Conservation (phyloP, 345 rosid species). For the Hibiscus mutabilis region DNA sequence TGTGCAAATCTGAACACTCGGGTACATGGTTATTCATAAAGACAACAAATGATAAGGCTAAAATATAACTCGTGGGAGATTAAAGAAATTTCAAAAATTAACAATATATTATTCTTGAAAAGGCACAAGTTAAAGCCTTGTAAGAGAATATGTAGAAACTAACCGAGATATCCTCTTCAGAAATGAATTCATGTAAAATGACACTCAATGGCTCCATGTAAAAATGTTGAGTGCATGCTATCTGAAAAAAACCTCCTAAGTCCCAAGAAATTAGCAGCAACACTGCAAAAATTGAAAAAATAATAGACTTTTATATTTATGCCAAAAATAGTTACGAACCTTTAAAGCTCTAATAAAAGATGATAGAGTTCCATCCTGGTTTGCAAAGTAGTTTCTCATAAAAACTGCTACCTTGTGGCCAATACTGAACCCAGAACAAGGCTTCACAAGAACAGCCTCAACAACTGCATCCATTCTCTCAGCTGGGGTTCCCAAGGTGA, state of each 20-base stretch:
- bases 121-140: not conserved
- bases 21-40: not conserved
- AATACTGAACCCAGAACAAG: slow-evolving; percentile 61
- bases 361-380: slow-evolving; percentile 83
- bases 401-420: slow-evolving; percentile 66
- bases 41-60: not conserved
- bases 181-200: slow-evolving; percentile 43
- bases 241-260: slow-evolving; percentile 35
- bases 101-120: not conserved
- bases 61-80: not conserved
- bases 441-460: slow-evolving; percentile 70
- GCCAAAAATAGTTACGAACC: slow-evolving; percentile 36
- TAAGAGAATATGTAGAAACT: slow-evolving; percentile 8
- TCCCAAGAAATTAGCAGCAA: slow-evolving; percentile 6
- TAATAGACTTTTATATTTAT: not conserved
- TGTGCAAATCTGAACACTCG: not conserved
- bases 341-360: slow-evolving; percentile 80
- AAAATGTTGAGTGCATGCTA: slow-evolving; percentile 86
- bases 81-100: not conserved
- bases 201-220: slow-evolving; percentile 61
- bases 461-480: slow-evolving; percentile 86
- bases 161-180: slow-evolving; percentile 49
- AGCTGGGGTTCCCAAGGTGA: slow-evolving; percentile 66
- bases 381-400: slow-evolving; percentile 68
- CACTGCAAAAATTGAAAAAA: not conserved